Evolutionary conservation across 106 monocot genomes (phyloP).

Genomic region (Allium sativum): DNA sequence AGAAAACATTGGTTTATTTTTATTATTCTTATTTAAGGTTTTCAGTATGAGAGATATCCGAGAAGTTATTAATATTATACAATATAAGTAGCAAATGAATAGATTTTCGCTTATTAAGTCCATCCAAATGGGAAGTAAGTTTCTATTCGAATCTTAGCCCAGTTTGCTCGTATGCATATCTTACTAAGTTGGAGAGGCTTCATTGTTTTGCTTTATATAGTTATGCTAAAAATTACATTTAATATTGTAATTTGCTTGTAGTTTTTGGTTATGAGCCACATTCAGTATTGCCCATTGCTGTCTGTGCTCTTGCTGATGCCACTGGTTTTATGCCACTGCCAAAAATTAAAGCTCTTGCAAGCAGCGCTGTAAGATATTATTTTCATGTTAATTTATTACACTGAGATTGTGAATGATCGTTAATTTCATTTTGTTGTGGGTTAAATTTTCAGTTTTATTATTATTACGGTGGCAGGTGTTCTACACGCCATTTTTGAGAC

Average conservation of each 20-base stretch:
- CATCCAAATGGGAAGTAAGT: no score
- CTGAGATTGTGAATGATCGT: background rate
- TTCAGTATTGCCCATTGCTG: slow-evolving; percentile 70
- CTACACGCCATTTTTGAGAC: slow-evolving; percentile 80
- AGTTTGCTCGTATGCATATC: no score
- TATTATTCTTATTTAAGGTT: no score
- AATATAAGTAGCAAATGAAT: no score
- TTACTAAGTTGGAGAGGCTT: no score
- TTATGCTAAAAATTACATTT: no score
- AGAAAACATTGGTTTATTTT: background rate
- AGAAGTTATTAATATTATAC: no score
- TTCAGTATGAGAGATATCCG: no score
- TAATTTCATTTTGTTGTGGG: background rate
- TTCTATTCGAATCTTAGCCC: no score
- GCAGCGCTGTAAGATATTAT: slow-evolving; percentile 88
- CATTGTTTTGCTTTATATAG: no score
- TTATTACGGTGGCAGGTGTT: slow-evolving; percentile 38
- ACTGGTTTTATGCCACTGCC: slow-evolving; percentile 76
- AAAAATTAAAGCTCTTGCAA: slow-evolving; percentile 78
- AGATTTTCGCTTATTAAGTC: no score
- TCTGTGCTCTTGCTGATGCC: slow-evolving; percentile 31
- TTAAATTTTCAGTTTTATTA: background rate
- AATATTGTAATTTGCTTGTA: slow-evolving; percentile 12
- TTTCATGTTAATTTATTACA: background rate
- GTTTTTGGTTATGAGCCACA: slow-evolving; percentile 96